These are phyloP conservation scores for Ramularia endophylla DNA, from an alignment of 2,329 filamentous ascomycete species.

Conservation along the genomic window DNA sequence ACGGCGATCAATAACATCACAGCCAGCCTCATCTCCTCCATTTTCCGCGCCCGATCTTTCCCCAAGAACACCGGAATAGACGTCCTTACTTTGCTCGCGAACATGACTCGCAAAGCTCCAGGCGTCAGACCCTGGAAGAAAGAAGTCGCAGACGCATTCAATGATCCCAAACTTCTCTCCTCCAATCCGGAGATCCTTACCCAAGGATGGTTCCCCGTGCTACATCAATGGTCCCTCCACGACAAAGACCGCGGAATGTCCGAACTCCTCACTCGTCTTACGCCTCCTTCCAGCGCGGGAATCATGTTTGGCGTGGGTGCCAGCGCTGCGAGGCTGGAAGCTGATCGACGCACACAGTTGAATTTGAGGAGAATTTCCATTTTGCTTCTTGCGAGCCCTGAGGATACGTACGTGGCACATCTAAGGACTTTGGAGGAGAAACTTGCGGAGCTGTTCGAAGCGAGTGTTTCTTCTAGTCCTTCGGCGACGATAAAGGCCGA, in stretches of 20 bases:
- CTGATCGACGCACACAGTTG: conserved; percentile 86
- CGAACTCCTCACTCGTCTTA: conserved; percentile 72
- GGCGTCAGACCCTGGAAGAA: conserved; percentile 90
- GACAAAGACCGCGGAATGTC: conserved; percentile 78
- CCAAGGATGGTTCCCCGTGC: conserved; percentile 71
- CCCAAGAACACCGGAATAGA: conserved; percentile 74
- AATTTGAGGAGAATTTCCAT: conserved; percentile 78
- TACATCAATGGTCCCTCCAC: conserved; percentile 75
- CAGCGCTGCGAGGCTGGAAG: conserved; percentile 86
- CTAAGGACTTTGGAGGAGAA: conserved; percentile 71
- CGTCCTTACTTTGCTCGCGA: conserved; percentile 66
- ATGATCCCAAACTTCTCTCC: conserved; percentile 80
- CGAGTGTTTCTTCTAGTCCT: conserved; percentile 82
- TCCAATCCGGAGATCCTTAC: conserved; percentile 60
- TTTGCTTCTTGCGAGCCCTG: conserved; percentile 67
- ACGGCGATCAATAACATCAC: conserved; percentile 76
- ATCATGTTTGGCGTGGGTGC: conserved; percentile 99
- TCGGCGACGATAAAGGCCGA: conserved; percentile 86
- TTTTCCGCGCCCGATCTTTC: conserved; percentile 77
- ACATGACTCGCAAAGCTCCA: conserved; percentile 69
- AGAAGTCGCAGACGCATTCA: conserved; percentile 86
- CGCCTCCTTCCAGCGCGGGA: conserved; percentile 81
- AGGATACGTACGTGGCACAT: conserved; percentile 75
- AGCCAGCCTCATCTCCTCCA: conserved; percentile 72
- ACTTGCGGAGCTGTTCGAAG: conserved; percentile 75